These are phyloP conservation scores for Fusarium xyrophilum DNA, from an alignment of 2,329 filamentous ascomycete genomes.

Conservation along the genomic window DNA sequence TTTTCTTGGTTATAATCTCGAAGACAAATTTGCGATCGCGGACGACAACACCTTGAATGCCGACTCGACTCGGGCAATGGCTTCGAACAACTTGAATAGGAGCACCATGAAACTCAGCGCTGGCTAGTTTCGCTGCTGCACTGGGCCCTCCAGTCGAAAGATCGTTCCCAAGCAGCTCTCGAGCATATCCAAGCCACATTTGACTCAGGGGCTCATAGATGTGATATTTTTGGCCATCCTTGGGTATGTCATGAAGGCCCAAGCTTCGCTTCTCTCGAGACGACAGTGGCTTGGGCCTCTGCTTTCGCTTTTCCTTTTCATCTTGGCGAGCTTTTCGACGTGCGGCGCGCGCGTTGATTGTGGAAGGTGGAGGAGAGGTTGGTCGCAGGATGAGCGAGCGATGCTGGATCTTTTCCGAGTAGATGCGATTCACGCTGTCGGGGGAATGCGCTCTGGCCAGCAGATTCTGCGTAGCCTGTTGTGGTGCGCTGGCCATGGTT, in stretches of 20 bases:
- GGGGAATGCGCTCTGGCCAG: slow-evolving; percentile 82
- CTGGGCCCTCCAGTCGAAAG: slow-evolving; percentile 61
- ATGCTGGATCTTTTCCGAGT: slow-evolving; percentile 81
- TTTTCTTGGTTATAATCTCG: slow-evolving; percentile 76
- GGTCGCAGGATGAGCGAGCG: slow-evolving; percentile 81
- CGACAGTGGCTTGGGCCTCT: slow-evolving; percentile 73
- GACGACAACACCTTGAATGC: slow-evolving; percentile 84
- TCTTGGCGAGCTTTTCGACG: slow-evolving; percentile 58
- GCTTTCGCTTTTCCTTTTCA: slow-evolving; percentile 55
- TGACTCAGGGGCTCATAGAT: slow-evolving; percentile 79
- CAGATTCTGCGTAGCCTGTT: slow-evolving; percentile 65
- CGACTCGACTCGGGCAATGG: slow-evolving; percentile 80
- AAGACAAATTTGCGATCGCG: slow-evolving; percentile 87
- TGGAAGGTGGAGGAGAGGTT: slow-evolving; percentile 69
- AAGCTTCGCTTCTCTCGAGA: slow-evolving; percentile 77
- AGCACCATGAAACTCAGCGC: slow-evolving; percentile 91
- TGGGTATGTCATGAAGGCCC: slow-evolving; percentile 76
- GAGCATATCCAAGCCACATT: slow-evolving; percentile 86
- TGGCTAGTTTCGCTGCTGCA: slow-evolving; percentile 77
- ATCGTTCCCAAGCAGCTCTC: slow-evolving; percentile 75
- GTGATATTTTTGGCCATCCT: slow-evolving; percentile 66
- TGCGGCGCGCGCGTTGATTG: slow-evolving; percentile 62
- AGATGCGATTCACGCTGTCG: slow-evolving; percentile 73
- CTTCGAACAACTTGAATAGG: slow-evolving; percentile 82
- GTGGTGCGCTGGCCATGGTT: slow-evolving; percentile 47